These are phyloP conservation scores for Aspergillus heteromorphus DNA, from an alignment of 495 filamentous ascomycete genomes.

Conservation along the genomic window DNA sequence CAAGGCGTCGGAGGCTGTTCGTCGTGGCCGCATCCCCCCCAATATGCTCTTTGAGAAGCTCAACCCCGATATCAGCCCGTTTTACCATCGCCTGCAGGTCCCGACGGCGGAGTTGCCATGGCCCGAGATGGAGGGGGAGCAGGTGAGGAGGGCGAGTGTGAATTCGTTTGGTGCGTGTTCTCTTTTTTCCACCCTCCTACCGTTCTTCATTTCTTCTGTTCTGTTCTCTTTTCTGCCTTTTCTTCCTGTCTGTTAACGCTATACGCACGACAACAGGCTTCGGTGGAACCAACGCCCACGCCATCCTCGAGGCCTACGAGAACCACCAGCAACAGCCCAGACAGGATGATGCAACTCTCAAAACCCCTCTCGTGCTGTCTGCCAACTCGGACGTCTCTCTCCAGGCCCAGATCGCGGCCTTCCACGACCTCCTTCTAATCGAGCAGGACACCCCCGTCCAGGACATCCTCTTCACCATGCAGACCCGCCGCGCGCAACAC, in stretches of 20 bases:
- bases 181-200: too few species aligned
- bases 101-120: neutral
- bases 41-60: neutral
- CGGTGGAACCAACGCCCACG: constrained; percentile 60
- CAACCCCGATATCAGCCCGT: neutral
- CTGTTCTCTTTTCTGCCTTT: neutral
- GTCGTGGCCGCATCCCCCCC: neutral
- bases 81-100: neutral
- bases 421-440: neutral
- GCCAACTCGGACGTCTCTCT: neutral
- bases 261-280: constrained; percentile 24
- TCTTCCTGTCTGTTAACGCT: neutral
- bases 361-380: neutral
- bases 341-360: neutral
- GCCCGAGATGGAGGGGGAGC: neutral
- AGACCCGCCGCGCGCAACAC: too few species aligned
- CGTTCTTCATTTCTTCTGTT: too few species aligned
- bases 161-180: constrained; percentile 44
- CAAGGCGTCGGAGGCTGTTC: constrained; percentile 32
- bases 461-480: neutral
- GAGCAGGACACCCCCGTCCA: neutral
- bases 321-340: constrained; percentile 3
- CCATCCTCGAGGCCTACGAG: constrained; percentile 45
- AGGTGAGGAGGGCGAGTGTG: constrained; percentile 18
- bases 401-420: neutral